A percentile compares a stretch with the other conserved stretches of the same genome.
phyloP scores from a whole-genome alignment of 768 basidiomycete genomes.

The Xerocomellus intermedius region DNA sequence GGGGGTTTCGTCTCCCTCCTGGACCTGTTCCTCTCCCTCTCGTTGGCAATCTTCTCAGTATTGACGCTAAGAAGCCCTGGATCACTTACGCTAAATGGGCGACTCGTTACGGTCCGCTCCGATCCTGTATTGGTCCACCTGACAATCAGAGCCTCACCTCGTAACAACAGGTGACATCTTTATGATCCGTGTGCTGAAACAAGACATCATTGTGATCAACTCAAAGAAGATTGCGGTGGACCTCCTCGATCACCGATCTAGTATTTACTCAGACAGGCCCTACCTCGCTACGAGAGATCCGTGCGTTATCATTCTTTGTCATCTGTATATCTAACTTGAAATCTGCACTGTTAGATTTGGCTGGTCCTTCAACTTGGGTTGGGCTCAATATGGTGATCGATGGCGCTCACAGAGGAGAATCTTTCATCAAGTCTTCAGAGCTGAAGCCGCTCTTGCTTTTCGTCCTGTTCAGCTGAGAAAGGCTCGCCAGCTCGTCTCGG shows the following conservation, averaged over 20 bases:
- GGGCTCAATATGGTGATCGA: conserved; percentile 17
- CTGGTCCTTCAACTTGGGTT: conserved; percentile 19
- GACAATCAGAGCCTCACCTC: neutral
- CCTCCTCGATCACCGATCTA: conserved; percentile 26
- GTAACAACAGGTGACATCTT: conserved; percentile 17
- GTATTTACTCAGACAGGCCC: conserved; percentile 29
- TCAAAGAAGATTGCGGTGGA: conserved; percentile 27
- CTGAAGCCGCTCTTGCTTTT: conserved; percentile 13
- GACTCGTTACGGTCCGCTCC: conserved; percentile 14
- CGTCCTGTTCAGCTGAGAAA: conserved; percentile 20
- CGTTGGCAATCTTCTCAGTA: conserved; percentile 16
- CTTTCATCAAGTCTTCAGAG: conserved; percentile 24
- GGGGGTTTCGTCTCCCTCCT: conserved; percentile 12
- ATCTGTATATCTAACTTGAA: neutral
- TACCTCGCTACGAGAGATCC: conserved; percentile 11
- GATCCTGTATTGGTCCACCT: neutral
- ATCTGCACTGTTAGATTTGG: conserved; percentile 13
- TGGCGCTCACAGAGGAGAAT: conserved; percentile 26
- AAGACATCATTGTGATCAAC: conserved; percentile 27
- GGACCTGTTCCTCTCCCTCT: conserved; percentile 19
- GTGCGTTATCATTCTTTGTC: conserved; percentile 3
- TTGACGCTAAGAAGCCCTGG: conserved; percentile 20
- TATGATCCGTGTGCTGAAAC: conserved; percentile 19
- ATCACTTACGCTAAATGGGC: conserved; percentile 20
- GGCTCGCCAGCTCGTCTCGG: conserved; percentile 14